A percentile compares a stretch with the other conserved stretches of the same genome.
phyloP scores from a whole-genome alignment of 2,329 filamentous ascomycete species.

The Nigrograna mackinnonii region DNA sequence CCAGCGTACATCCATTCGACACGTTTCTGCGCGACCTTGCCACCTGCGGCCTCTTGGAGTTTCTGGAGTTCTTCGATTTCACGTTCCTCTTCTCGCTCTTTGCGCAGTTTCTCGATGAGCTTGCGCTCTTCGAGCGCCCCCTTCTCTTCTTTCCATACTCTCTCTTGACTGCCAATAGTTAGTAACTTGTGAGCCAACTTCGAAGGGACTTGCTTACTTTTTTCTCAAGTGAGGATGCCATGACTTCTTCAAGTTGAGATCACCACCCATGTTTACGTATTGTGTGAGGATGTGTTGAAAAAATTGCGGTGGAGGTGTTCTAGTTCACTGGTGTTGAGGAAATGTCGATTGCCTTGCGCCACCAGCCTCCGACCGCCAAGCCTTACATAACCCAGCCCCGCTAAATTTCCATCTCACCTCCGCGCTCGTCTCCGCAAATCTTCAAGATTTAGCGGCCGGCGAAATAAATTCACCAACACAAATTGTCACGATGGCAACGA shows the following conservation, averaged over 20 bases:
- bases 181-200: no score
- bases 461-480: neutral
- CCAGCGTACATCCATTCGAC: slow-evolving; percentile 99
- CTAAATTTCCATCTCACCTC: slow-evolving; percentile 13
- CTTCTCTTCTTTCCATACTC: slow-evolving; percentile 89
- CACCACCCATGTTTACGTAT: slow-evolving; percentile 88
- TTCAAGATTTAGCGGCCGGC: neutral
- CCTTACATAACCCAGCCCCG: slow-evolving; percentile 3
- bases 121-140: slow-evolving; percentile 94
- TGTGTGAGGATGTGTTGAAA: neutral
- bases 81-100: slow-evolving; percentile 92
- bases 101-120: slow-evolving; percentile 84
- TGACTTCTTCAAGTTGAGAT: slow-evolving; percentile 89
- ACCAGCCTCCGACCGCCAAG: no score
- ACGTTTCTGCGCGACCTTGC: slow-evolving; percentile 75
- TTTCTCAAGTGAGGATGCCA: slow-evolving; percentile 91
- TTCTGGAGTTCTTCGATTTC: slow-evolving; percentile 89
- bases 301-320: neutral
- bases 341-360: no score
- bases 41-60: slow-evolving; percentile 86
- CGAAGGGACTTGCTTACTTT: no score
- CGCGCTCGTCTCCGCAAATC: slow-evolving; percentile 26
- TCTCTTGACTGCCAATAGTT: no score
- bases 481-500: slow-evolving; percentile 62
- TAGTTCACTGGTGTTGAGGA: neutral